Conservation (phyloP, 352 stramenopile species). For the Phytopythium oedochilum region DNA sequence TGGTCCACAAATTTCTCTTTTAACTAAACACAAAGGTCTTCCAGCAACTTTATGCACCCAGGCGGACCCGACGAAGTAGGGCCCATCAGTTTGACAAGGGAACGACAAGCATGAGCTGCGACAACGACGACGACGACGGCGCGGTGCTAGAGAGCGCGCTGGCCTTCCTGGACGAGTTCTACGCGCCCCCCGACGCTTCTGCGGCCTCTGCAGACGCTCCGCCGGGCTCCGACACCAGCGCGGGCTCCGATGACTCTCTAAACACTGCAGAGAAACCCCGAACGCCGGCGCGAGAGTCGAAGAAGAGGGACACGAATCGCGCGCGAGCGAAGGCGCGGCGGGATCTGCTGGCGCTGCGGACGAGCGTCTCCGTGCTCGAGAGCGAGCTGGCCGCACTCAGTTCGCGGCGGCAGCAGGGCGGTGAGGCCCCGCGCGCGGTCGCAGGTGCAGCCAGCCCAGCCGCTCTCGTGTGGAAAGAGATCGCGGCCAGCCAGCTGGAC, state of each 20-base stretch:
- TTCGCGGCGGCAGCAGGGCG: not conserved
- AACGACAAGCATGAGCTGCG: not conserved
- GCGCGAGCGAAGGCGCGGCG: conserved; percentile 12
- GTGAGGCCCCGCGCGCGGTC: not conserved
- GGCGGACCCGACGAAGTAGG: no score
- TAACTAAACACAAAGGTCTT: no score
- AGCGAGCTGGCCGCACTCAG: conserved; percentile 6
- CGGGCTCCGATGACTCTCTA: no score
- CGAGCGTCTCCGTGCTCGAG: conserved; percentile 11
- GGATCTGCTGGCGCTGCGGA: conserved; percentile 16
- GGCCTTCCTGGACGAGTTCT: conserved; percentile 21
- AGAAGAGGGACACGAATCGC: conserved; percentile 20
- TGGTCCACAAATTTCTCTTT: no score
- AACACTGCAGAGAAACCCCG: no score
- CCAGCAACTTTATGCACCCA: no score
- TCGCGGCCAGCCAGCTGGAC: conserved; percentile 12
- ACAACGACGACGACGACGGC: conserved; percentile 9
- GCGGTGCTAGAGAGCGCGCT: conserved; percentile 16
- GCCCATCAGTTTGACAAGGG: not conserved
- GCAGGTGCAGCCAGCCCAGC: not conserved
- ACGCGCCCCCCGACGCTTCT: not conserved
- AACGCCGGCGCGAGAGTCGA: no score
- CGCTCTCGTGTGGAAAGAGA: conserved; percentile 14
- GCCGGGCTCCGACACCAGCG: no score
- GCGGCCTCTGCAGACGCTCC: not conserved